Base-by-base conservation (phyloP, 768 basidiomycete species). In the Gymnopilus junonius region DNA sequence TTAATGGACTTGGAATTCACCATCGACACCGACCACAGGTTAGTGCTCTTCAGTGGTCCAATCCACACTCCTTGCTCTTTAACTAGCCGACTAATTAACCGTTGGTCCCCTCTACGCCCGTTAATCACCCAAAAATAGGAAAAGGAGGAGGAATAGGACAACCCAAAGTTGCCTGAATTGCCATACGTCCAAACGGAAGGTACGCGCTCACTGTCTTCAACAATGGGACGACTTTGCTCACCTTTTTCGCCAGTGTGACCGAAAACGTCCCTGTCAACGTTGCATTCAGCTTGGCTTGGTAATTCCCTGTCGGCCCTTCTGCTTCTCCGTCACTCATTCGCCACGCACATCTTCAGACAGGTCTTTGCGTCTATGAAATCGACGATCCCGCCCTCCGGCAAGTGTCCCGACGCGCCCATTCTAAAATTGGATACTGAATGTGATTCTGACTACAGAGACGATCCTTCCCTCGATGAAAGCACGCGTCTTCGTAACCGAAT, bases 161-260 rank as follows among this genome's bases (percentile, higher is more conserved):
- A 95, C 94, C 2, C 92, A 95, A 80, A 93, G 91, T 73, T 91
- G 89, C 72, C 79, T 90, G 63, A 93, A 93, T 71, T 97, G 95
- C 79, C 95, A 97, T 77, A 95, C 94, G 46, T 95, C 94, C 58
- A 97, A 97, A 79, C 82, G 95, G 69, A 95, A 95, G 85, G 94
- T 94, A 65, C 59, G 82, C 65, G 54, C 59, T 59, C 60, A 31
- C 54, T 27, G 53, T 58, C 58, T 50, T 10, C 45, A 56, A 29
- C 57, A 62, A 20, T 51, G 58, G 6, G 27, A 62, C 50, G 46
- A 57, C 65, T 64, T 61, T 62, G 65, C 54, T 66, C 65, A 58
- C 35, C 50, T 25, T 65, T 63, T 51, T 59, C 58, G 21, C 63
- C 70, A 95, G 93, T 97, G 95, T 72, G 95, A 97, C 78, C 83